Evolutionary conservation across 176 grass and related monocot genomes (phyloP).

Genomic region (Avena insularis): DNA sequence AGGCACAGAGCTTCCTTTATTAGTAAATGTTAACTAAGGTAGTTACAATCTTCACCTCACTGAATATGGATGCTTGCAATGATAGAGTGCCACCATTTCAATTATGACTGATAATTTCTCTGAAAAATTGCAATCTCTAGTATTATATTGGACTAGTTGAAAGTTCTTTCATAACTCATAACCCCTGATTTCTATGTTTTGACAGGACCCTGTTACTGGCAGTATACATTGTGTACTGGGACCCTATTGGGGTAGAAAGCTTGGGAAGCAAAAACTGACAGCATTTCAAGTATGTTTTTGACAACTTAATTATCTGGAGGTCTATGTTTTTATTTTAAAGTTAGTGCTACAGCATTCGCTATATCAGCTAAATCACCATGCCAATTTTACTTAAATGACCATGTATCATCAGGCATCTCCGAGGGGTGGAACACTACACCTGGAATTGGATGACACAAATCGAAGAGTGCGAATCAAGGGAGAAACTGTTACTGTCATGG

Average conservation of each 20-base stretch:
- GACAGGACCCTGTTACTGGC: conserved; percentile 79
- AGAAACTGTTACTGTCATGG: conserved; percentile 13
- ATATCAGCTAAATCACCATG: not conserved
- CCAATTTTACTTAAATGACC: not conserved
- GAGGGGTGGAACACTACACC: conserved; percentile 17
- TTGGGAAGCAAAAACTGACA: conserved; percentile 61
- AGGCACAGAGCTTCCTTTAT: not conserved
- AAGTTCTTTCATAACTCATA: not conserved
- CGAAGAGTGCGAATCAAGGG: not conserved
- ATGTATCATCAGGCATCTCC: conserved; percentile 19
- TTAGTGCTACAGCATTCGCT: not conserved
- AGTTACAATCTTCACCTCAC: not conserved
- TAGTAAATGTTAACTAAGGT: not conserved
- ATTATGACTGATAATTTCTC: not conserved
- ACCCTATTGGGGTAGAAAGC: conserved; percentile 74
- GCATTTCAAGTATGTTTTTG: conserved; percentile 60
- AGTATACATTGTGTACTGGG: conserved; percentile 71
- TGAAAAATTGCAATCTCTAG: not conserved
- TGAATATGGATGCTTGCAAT: not conserved
- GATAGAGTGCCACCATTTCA: not conserved
- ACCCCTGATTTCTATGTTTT: not conserved
- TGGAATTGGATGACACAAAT: not conserved
- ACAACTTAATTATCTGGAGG: not conserved
- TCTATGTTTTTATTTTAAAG: too few relatives aligned
- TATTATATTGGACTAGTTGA: not conserved